Conservation (phyloP, 2,329 filamentous ascomycete genomes). For the Immersiporthe knoxdaviesiana region DNA sequence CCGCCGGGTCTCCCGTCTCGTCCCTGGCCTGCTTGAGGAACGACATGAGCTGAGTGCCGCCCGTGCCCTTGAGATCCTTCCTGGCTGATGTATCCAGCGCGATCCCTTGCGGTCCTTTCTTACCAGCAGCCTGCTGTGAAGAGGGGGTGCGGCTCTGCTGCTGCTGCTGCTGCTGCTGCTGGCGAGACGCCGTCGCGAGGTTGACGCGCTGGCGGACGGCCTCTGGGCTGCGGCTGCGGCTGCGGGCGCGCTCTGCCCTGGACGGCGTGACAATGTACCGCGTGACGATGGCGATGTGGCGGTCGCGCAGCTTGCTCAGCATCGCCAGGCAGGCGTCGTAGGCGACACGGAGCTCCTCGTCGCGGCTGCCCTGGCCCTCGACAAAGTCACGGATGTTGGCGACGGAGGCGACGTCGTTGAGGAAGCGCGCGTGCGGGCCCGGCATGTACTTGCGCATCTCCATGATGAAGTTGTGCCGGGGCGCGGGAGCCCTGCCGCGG, state of each 20-base stretch:
- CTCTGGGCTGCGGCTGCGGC: conserved; percentile 62
- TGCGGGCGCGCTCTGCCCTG: conserved; percentile 69
- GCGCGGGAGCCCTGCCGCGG: conserved; percentile 48
- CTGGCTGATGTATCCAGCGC: conserved; percentile 34
- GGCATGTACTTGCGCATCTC: conserved; percentile 99
- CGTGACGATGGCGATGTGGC: conserved; percentile 94
- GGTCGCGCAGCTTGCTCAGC: conserved; percentile 75
- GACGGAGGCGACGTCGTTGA: conserved; percentile 76
- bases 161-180: conserved; percentile 38
- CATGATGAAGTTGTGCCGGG: conserved; percentile 85
- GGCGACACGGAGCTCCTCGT: conserved; percentile 73
- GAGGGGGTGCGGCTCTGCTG: no score
- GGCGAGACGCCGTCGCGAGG: conserved; percentile 62
- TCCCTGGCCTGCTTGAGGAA: conserved; percentile 97
- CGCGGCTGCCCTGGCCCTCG: conserved; percentile 54
- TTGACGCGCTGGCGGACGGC: conserved; percentile 58
- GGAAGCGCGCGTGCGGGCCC: conserved; percentile 84
- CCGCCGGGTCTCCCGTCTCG: conserved; percentile 90
- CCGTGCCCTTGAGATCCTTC: conserved; percentile 74
- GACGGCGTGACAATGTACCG: conserved; percentile 94
- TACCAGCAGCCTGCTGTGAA: conserved; percentile 21
- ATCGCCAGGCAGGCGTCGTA: conserved; percentile 87
- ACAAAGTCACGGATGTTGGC: conserved; percentile 90
- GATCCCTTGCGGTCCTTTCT: conserved; percentile 32
- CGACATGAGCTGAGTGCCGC: conserved; percentile 89